A percentile compares a stretch with the other conserved stretches of the same genome.
phyloP scores from a whole-genome alignment of 2,329 filamentous ascomycete genomes.

The Nigrograna mackinnonii region DNA sequence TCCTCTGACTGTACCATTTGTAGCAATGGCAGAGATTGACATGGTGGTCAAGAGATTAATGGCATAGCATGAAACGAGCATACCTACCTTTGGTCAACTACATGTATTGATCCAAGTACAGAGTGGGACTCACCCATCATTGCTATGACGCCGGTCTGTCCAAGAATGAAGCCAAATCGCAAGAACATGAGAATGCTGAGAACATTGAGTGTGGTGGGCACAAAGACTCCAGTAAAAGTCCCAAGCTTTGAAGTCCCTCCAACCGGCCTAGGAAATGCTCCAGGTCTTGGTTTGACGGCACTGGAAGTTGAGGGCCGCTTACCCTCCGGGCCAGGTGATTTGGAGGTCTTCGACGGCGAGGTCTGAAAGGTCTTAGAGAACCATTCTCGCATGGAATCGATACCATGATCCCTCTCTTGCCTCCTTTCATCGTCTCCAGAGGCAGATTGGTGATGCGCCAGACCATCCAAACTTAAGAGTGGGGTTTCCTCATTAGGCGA shows the following conservation, averaged over 20 bases:
- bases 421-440: slow-evolving; percentile 3
- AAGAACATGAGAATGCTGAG: slow-evolving; percentile 92
- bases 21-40: slow-evolving; percentile 85
- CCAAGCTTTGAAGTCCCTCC: slow-evolving; percentile 67
- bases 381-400: slow-evolving; percentile 25
- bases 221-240: slow-evolving; percentile 69
- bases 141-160: slow-evolving; percentile 76
- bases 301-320: slow-evolving; percentile 26
- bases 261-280: slow-evolving; percentile 44
- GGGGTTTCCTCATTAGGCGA: slow-evolving; percentile 37
- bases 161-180: slow-evolving; percentile 82
- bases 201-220: slow-evolving; percentile 87
- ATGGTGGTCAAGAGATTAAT: slow-evolving; percentile 85
- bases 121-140: slow-evolving; percentile 69
- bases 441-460: slow-evolving; percentile 2
- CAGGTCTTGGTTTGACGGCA: slow-evolving; percentile 31
- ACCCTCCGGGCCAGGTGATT: slow-evolving; percentile 12
- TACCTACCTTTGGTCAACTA: slow-evolving; percentile 51
- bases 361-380: slow-evolving; percentile 23
- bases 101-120: slow-evolving; percentile 7
- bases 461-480: slow-evolving; percentile 17
- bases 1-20: slow-evolving; percentile 85
- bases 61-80: slow-evolving; percentile 75
- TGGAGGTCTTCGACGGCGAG: slow-evolving; percentile 11
- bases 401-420: slow-evolving; percentile 21